Conservation (phyloP, 2,329 filamentous ascomycete species). For the Chaetomiaceae sp. region DNA sequence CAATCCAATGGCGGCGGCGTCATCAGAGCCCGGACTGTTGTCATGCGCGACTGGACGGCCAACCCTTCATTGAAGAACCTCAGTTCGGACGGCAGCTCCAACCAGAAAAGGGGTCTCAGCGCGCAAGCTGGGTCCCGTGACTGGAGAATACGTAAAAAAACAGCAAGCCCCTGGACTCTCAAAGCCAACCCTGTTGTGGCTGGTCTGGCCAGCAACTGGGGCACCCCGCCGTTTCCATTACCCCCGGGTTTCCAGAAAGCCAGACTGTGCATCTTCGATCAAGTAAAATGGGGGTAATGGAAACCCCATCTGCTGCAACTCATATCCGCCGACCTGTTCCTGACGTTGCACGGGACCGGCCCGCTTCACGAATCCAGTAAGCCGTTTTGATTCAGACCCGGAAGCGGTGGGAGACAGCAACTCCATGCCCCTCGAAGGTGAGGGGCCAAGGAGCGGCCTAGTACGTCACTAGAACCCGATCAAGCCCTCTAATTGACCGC, state of each 20-base stretch:
- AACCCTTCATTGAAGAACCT: neutral
- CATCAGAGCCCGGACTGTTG: slow-evolving; percentile 16
- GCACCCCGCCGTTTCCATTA: slow-evolving; percentile 29
- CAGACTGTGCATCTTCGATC: slow-evolving; percentile 23
- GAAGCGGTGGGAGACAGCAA: slow-evolving; percentile 8
- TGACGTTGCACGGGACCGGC: slow-evolving; percentile 25
- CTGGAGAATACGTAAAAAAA: slow-evolving; percentile 26
- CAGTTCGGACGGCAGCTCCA: neutral
- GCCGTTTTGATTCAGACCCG: neutral
- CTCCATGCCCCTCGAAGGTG: neutral
- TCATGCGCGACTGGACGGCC: slow-evolving; percentile 15
- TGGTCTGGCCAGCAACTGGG: slow-evolving; percentile 19
- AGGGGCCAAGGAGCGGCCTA: neutral
- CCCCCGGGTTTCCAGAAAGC: slow-evolving; percentile 23
- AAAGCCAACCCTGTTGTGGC: slow-evolving; percentile 12
- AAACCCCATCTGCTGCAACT: slow-evolving; percentile 19
- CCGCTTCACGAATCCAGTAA: slow-evolving; percentile 14
- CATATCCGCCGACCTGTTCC: slow-evolving; percentile 4
- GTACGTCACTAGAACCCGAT: neutral
- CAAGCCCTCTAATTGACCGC: slow-evolving; percentile 19
- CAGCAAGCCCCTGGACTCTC: slow-evolving; percentile 4
- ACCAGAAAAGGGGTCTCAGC: neutral
- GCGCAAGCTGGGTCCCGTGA: slow-evolving; percentile 25
- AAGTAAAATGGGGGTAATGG: slow-evolving; percentile 32
- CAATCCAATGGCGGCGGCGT: slow-evolving; percentile 17